Evolutionary conservation across 306 rosid genomes (phyloP).

Genomic region (Cucurbita ficifolia): DNA sequence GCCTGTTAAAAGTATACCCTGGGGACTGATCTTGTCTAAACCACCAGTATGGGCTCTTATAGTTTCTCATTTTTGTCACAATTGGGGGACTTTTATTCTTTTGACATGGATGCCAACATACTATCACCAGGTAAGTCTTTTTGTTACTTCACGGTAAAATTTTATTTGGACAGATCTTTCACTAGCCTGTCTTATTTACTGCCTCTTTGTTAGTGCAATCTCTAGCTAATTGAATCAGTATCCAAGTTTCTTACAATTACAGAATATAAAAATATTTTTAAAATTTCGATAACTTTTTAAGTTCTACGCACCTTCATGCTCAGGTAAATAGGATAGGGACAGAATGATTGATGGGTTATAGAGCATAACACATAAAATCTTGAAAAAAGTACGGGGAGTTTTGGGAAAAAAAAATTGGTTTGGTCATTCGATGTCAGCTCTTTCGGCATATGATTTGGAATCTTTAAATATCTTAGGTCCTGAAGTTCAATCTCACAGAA

Average conservation of each 20-base stretch:
- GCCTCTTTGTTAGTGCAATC: not conserved
- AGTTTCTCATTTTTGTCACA: constrained; percentile 90
- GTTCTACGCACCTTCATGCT: too few species aligned
- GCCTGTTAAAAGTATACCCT: constrained; percentile 79
- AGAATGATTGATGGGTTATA: too few species aligned
- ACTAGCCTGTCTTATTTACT: not conserved
- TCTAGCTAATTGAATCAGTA: too few species aligned
- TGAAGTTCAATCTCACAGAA: constrained; percentile 97
- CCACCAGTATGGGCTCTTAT: constrained; percentile 95
- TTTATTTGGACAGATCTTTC: not conserved
- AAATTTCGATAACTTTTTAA: too few species aligned
- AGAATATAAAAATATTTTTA: too few species aligned
- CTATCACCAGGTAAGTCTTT: constrained; percentile 72
- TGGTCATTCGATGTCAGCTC: too few species aligned
- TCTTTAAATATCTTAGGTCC: constrained; percentile 39
- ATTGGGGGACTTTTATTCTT: constrained; percentile 99
- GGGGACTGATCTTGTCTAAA: constrained; percentile 81
- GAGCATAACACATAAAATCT: too few species aligned
- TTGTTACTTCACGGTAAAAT: not conserved
- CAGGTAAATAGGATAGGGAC: too few species aligned
- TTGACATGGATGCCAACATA: constrained; percentile 99
- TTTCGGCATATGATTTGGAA: not conserved
- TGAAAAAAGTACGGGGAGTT: too few species aligned
- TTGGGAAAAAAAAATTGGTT: too few species aligned
- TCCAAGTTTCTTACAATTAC: too few species aligned